These are phyloP conservation scores for Rhododendron henanense DNA, from an alignment of 148 eudicot species.

Conservation along the genomic window DNA sequence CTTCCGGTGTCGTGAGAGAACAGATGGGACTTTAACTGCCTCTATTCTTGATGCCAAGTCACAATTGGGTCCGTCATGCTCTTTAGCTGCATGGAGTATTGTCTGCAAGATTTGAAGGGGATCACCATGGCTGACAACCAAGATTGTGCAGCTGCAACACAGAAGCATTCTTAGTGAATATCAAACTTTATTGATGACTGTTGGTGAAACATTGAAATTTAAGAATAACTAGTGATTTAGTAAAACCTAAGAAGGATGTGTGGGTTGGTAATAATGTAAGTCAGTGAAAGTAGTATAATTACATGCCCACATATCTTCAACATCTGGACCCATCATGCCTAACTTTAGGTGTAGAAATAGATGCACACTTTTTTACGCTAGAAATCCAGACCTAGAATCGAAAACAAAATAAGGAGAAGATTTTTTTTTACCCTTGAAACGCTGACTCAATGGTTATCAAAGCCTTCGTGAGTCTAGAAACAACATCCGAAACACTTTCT, in stretches of 20 bases:
- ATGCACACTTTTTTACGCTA: not conserved
- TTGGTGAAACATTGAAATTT: not conserved
- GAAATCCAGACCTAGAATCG: not conserved
- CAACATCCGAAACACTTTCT: slow-evolving; percentile 95
- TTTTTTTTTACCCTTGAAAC: slow-evolving; percentile 71
- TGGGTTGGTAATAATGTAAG: not conserved
- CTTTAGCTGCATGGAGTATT: slow-evolving; percentile 54
- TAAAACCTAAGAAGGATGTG: not conserved
- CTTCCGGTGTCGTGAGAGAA: slow-evolving; percentile 68
- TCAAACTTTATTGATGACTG: not conserved
- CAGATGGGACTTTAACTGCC: slow-evolving; percentile 47
- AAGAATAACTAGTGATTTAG: not conserved
- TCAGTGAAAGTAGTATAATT: not conserved
- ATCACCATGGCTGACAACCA: slow-evolving; percentile 94
- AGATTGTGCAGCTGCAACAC: slow-evolving; percentile 59
- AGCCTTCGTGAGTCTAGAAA: slow-evolving; percentile 68
- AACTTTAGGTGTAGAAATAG: not conserved
- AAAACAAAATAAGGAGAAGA: not conserved
- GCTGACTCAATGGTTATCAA: slow-evolving; percentile 52
- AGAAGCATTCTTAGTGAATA: not conserved
- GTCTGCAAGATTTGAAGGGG: slow-evolving; percentile 91
- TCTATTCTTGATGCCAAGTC: slow-evolving; percentile 43
- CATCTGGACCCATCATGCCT: not conserved
- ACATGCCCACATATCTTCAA: no score
- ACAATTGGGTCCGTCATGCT: slow-evolving; percentile 16